Conservation (phyloP, 2,329 filamentous ascomycete genomes). For the Cladosporium sp. region DNA sequence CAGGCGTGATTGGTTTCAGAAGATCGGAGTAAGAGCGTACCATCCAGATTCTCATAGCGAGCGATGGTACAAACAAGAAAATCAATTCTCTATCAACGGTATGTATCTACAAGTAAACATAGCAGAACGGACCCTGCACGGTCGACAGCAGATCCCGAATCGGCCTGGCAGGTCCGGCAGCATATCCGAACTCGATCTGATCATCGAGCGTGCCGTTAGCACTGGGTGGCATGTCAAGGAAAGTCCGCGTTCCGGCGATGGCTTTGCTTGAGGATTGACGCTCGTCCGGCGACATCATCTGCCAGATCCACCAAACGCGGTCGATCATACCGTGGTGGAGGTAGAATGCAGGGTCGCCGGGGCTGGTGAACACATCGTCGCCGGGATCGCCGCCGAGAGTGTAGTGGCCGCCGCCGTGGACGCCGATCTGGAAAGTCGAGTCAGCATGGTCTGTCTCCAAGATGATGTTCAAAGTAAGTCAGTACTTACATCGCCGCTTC, state of each 20-base stretch:
- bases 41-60: background rate
- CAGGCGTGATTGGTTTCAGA: too few species aligned
- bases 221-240: constrained; percentile 23
- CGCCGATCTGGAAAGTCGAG: constrained; percentile 22
- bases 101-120: constrained; percentile 37
- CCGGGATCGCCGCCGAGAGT: constrained; percentile 43
- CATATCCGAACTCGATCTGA: constrained; percentile 38
- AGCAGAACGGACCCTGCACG: constrained; percentile 47
- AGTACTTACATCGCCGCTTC: constrained; percentile 20
- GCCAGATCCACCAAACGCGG: constrained; percentile 45
- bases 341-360: constrained; percentile 49
- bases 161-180: constrained; percentile 4
- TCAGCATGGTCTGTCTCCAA: constrained; percentile 26
- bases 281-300: constrained; percentile 34
- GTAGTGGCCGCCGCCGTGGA: constrained; percentile 48
- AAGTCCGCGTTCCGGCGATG: constrained; percentile 37
- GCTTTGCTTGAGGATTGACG: constrained; percentile 7
- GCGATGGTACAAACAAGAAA: background rate
- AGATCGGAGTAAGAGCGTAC: too few species aligned
- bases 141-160: constrained; percentile 42
- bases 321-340: constrained; percentile 50
- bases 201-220: constrained; percentile 45
- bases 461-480: background rate
- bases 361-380: constrained; percentile 43
- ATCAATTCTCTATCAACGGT: background rate